Conservation (phyloP, 108 stramenopile species). For the Schizochytrium sp. region DNA sequence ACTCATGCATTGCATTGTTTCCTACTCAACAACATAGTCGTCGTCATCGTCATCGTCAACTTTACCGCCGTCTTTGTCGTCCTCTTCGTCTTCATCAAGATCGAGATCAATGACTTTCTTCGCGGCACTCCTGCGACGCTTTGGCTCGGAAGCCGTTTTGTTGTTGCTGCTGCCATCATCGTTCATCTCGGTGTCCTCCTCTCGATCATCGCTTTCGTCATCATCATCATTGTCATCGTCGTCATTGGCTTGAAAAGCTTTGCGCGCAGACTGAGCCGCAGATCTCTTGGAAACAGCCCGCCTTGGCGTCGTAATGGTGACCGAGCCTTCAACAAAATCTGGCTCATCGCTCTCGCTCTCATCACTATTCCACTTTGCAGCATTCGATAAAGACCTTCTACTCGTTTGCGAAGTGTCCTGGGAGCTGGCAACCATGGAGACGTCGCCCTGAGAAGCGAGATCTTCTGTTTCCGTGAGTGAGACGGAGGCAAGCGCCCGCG, state of each 20-base stretch:
- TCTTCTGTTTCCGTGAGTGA: neutral
- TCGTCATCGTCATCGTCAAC: neutral
- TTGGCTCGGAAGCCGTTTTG: no score
- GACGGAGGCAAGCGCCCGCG: neutral
- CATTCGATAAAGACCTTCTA: no score
- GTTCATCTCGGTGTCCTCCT: neutral
- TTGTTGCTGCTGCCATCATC: neutral
- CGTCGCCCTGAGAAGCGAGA: neutral
- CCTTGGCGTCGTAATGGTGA: neutral
- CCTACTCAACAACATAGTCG: neutral
- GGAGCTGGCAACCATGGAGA: no score
- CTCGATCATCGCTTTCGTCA: neutral
- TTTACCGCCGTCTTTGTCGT: neutral
- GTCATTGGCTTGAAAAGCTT: neutral
- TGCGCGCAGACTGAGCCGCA: neutral
- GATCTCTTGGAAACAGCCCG: neutral
- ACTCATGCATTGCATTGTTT: neutral
- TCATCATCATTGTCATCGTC: neutral
- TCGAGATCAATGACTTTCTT: no score
- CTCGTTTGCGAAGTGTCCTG: no score
- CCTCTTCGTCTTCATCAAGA: neutral
- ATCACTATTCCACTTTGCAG: neutral
- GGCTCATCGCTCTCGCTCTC: neutral
- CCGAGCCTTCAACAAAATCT: neutral
- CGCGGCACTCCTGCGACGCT: no score